Base-by-base conservation (phyloP, 2,329 filamentous ascomycete genomes). In the Aspergillus neotritici region DNA sequence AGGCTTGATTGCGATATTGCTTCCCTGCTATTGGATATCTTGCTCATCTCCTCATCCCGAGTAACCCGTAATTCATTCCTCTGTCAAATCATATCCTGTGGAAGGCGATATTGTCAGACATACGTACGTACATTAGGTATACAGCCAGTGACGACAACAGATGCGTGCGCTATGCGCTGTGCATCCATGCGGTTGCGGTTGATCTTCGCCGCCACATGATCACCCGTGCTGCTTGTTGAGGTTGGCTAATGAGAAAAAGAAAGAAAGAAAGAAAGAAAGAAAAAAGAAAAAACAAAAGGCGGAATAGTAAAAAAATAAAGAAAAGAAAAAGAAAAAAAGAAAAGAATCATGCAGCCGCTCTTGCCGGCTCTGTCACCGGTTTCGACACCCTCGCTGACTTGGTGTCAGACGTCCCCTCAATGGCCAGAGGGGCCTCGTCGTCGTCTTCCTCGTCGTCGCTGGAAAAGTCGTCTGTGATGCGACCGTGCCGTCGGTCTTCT, bases 401-500 rank as follows among this genome's bases (percentile, higher is more conserved):
- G 3, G 57, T 50, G 31, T 50, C 53, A 16, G 46, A 44, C 2
- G 64, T 52, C 11, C 59, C 55, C 48, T 69, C 65, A 28, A 67
- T 62, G 15, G 61, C 55, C 13, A 60, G 52, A 25, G 52, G 56
- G 3, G 45, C 47, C 36, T 57, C 54, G 15, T 63, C 52, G 13
- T 60, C 57, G 8, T 64, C 61, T 13, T 63, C 60, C 31, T 70
- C 65, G 12, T 66, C 65, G 14, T 65, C 63, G 36, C 61, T 66
- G 3, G 64, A 67, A 5, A 56, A 55, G 25, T 61, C 61, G 13
- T 57, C 56, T 9, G 52, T 47, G 5, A 45, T 45, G 9, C 49
- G 56, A n/a, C 63, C 62, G 14, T 59, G 57, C 12, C 60, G 65
- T 36, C 70, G 71, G 39, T 59, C 56, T 47, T 75, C 70, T 43